A percentile compares a stretch with the other conserved stretches of the same genome.
These are phyloP conservation scores for Xylaria longipes DNA, from an alignment of 495 filamentous ascomycete species.

Conservation along the genomic window DNA sequence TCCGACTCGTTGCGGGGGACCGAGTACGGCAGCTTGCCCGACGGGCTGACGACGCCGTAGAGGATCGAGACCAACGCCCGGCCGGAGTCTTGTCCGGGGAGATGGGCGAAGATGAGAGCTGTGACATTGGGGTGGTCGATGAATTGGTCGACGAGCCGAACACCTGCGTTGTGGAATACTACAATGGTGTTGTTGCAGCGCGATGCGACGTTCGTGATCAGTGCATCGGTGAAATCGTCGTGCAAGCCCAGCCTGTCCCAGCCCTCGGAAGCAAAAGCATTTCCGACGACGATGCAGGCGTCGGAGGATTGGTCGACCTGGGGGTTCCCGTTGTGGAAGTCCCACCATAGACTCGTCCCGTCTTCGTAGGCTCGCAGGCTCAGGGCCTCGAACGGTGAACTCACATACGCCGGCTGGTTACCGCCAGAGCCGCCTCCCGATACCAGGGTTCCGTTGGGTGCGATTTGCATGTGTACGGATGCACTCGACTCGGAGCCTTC, in stretches of 20 bases:
- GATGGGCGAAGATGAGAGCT: constrained; percentile 65
- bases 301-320: constrained; percentile 60
- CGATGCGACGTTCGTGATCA: constrained; percentile 63
- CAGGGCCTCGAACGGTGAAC: constrained; percentile 66
- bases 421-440: constrained; percentile 67
- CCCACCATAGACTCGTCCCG: constrained; percentile 59
- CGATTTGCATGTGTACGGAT: constrained; percentile 42
- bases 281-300: constrained; percentile 71
- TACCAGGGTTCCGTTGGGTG: constrained; percentile 59
- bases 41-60: constrained; percentile 64
- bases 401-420: constrained; percentile 58
- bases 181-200: constrained; percentile 68
- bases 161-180: constrained; percentile 65
- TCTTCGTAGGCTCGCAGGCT: constrained; percentile 60
- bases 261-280: constrained; percentile 64
- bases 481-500: constrained; percentile 46
- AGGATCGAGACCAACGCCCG: constrained; percentile 62
- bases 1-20: constrained; percentile 69
- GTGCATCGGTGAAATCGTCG: constrained; percentile 61
- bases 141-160: constrained; percentile 63
- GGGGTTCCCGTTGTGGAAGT: constrained; percentile 48
- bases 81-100: constrained; percentile 68
- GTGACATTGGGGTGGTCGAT: constrained; percentile 68
- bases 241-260: constrained; percentile 49
- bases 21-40: constrained; percentile 74